These are phyloP conservation scores for Colletotrichum filicis DNA, from an alignment of 2,329 filamentous ascomycete species.

Conservation along the genomic window DNA sequence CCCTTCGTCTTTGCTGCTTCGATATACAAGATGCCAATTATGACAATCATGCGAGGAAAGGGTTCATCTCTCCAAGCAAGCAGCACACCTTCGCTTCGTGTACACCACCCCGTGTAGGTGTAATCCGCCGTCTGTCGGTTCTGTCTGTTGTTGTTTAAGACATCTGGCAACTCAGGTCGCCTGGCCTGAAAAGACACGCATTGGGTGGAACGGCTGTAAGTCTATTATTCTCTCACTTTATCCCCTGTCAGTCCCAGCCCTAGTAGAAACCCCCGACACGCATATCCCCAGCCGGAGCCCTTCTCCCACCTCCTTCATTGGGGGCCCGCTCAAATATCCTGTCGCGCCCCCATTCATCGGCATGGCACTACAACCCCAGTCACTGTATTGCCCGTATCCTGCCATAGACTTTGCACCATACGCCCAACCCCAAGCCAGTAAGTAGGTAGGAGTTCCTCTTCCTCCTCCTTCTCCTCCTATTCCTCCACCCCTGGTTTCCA, in stretches of 20 bases:
- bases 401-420: background rate
- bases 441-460: background rate
- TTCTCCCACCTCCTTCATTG: background rate
- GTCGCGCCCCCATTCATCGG: background rate
- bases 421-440: too few species aligned
- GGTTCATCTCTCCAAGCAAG: background rate
- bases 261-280: background rate
- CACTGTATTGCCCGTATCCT: background rate
- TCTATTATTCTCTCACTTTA: background rate
- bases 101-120: background rate
- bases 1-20: background rate
- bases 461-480: conserved; percentile 2
- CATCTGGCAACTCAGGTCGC: background rate
- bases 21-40: background rate
- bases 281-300: background rate
- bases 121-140: background rate
- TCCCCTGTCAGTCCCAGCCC: background rate
- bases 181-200: background rate
- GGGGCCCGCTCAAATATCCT: conserved; percentile 1
- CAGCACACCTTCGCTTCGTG: background rate
- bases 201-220: background rate
- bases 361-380: background rate
- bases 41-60: background rate
- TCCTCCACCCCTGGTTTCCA: background rate
- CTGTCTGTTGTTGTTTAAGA: background rate